Base-by-base conservation (phyloP, 257 asterid species). In the Dorcoceras hygrometricum region DNA sequence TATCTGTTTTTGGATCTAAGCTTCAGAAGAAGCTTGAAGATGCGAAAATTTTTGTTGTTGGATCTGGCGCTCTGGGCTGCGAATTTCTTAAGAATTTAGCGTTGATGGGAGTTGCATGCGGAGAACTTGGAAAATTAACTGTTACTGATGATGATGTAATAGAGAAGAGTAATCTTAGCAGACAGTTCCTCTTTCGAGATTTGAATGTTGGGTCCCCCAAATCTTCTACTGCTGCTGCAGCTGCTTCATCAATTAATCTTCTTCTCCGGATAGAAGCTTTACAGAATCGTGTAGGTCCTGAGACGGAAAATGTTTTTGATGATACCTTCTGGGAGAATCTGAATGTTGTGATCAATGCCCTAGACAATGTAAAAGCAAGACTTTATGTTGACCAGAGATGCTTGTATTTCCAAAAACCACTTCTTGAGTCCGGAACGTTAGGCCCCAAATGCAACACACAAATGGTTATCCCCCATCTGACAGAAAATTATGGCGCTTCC, bases 41-140 rank as follows among this genome's bases (percentile, higher is more conserved):
- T 62, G 90, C 95, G 64, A 86, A 74, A 73, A 74, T 81, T 32
- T 91, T 89, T 85, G 78, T 91, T 74, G 94, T 89, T 70, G 98
- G 98, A 76, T 84, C 98, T 74, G 98, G 98, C 77, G 98, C 98
- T 20, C 84, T 91, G 59, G 98, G 98, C 68, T 91, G 98, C 66
- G 98, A 91, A 71, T 91, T 91, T 62, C 84, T 91, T 68, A 91
- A 91, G 76, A 91, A 91, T 80, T 79, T 91, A 77, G 95, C 96
- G 59, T 80, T 91, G 23, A 91, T 91, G 96, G 98, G 98, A 67
- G 89, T 91, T 71, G 82, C 98, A 5, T 89, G 95, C 74, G 87
- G 95, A 43, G 73, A 73, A 71, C 77, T 72, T 68, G 98, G 95
- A 68, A 91, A 91, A 67, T 59, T 89, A 60, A 85, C 96, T 50